Base-by-base conservation (phyloP, 306 rosid genomes). In the Abrus pulchellus region DNA sequence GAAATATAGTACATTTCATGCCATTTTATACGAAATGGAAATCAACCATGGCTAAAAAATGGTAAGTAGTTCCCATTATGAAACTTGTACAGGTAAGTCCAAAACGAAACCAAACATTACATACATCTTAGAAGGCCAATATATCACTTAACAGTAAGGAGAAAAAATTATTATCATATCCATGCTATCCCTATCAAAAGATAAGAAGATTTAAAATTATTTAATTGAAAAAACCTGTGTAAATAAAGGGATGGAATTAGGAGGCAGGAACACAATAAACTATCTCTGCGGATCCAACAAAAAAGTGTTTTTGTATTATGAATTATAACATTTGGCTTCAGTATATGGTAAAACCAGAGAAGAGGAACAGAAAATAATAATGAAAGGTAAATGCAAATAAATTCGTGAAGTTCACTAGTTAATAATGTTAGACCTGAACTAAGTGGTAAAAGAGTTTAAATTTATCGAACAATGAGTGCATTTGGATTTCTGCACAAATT, bases 41-140 rank as follows among this genome's bases (percentile, higher is more conserved):
- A 78, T 50, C 74, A 82, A 61, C 49, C 74, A 76, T 68, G 52
- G 77, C 59, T 41, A 38, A 20, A 20, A 20, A 20, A 20, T 20
- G 20, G 20, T 20, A 78, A 77, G 74, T 61, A 67, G 82, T 60
- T 85, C 80, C 80, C 78, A 14, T 29, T 38, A 76, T 71, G 79
- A 80, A 84, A 80, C 68, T 45, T 29, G 66, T 44, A 77, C 62
- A 80, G 85, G 86, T 79, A 81, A 57, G 76, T 75, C 85, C 80
- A 84, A 77, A 85, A 81, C 45, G 59, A 55, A 34, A 74, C 72
- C 88, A 20, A 82, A 68, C 72, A 77, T 72, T 40, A 80, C 76
- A 64, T 32, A 32, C 76, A 76, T 63, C 63, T 30, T n/a, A 62
- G 84, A 62, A 45, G 65, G 75, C 85, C 33, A 36, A 64, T 62